phyloP scores from a whole-genome alignment of 208 protist species.

The Crithidia brevicula region DNA sequence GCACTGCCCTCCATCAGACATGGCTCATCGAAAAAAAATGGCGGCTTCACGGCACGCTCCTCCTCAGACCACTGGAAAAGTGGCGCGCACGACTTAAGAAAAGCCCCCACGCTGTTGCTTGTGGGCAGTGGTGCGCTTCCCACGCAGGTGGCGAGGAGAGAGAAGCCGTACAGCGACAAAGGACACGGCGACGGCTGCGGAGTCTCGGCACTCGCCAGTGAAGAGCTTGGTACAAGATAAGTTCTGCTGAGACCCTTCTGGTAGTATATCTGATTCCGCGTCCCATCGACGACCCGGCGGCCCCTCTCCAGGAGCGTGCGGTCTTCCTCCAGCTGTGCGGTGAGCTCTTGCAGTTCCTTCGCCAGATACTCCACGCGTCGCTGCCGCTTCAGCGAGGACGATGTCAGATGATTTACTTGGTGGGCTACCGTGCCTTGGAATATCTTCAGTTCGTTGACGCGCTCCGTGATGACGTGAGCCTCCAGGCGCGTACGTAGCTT shows the following conservation, averaged over 20 bases:
- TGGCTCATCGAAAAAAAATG: constrained; percentile 63
- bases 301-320: constrained; percentile 15
- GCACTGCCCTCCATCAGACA: constrained; percentile 57
- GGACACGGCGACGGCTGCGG: not conserved
- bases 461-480: not conserved
- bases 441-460: constrained; percentile 40
- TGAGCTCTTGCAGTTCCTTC: constrained; percentile 20
- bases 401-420: constrained; percentile 18
- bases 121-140: not conserved
- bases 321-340: constrained; percentile 20
- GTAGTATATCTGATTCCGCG: constrained; percentile 31
- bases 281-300: constrained; percentile 13
- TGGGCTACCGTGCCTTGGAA: constrained; percentile 11
- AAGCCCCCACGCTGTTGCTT: constrained; percentile 14
- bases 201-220: not conserved
- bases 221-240: not conserved
- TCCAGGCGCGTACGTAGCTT: constrained; percentile 38
- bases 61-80: constrained; percentile 49
- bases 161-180: constrained; percentile 22
- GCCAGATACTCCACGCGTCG: constrained; percentile 22
- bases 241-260: constrained; percentile 29
- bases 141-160: not conserved
- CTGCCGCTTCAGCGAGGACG: constrained; percentile 2
- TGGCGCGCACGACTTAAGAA: constrained; percentile 49
- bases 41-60: constrained; percentile 23